Conservation (phyloP, 805 yeast species). For the Candida gorgasii region DNA sequence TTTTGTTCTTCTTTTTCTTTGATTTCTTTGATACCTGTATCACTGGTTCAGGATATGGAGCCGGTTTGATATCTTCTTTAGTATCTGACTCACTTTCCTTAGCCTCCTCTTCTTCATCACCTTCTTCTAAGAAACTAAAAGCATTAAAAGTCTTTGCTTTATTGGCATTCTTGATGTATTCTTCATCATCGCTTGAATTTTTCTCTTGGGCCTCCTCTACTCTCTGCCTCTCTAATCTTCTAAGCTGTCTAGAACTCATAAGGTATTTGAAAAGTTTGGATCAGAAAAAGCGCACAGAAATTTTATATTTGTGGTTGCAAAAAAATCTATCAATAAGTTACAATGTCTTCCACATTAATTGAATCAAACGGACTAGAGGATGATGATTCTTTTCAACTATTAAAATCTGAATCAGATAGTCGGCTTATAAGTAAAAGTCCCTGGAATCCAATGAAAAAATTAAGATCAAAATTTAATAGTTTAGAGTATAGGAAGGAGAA, state of each 20-base stretch:
- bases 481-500: conserved; percentile 5
- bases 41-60: background rate
- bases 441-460: background rate
- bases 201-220: conserved; percentile 13
- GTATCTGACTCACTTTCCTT: conserved; percentile 18
- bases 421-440: background rate
- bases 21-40: conserved; percentile 16
- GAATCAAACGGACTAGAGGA: background rate
- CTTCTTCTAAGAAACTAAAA: conserved; percentile 18
- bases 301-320: conserved; percentile 20
- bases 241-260: conserved; percentile 55
- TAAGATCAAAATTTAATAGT: conserved; percentile 7
- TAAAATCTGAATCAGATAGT: conserved; percentile 9
- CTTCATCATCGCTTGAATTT: conserved; percentile 1
- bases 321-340: conserved; percentile 2
- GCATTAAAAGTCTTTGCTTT: conserved; percentile 15
- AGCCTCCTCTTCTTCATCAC: conserved; percentile 9
- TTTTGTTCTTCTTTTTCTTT: conserved; percentile 25
- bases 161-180: background rate
- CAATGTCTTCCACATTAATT: background rate
- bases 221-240: conserved; percentile 39
- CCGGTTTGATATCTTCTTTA: conserved; percentile 12
- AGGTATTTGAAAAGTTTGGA: background rate
- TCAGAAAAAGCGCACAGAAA: conserved; percentile 1
- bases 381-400: background rate